Evolutionary conservation across 352 stramenopile genomes (phyloP).

Genomic region (Globisporangium carolinianum): DNA sequence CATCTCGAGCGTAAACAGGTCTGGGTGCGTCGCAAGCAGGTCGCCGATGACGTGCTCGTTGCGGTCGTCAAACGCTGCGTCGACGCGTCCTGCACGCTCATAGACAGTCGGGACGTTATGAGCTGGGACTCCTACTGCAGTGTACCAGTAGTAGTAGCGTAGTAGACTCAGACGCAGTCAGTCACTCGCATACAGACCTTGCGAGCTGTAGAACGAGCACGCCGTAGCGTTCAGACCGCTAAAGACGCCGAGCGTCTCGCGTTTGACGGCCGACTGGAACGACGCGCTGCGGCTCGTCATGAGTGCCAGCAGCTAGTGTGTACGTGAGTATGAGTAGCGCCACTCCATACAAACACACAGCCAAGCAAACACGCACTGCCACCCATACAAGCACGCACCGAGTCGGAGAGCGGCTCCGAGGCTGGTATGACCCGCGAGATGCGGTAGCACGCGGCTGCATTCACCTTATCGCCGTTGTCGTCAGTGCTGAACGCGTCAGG

Average conservation of each 20-base stretch:
- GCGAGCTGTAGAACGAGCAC: conserved; percentile 68
- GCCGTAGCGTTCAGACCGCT: conserved; percentile 49
- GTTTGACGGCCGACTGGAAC: conserved; percentile 8
- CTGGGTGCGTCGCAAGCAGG: conserved; percentile 22
- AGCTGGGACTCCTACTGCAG: not conserved
- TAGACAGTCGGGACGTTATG: not conserved
- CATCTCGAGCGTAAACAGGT: conserved; percentile 56
- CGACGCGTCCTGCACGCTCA: conserved; percentile 22
- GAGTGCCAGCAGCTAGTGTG: too few species aligned
- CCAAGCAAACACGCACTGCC: too few species aligned
- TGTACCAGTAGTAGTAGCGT: too few species aligned
- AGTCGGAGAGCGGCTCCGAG: conserved; percentile 19
- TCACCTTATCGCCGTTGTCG: not conserved
- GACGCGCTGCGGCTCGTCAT: conserved; percentile 7
- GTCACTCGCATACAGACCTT: conserved; percentile 23
- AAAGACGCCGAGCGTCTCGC: conserved; percentile 17
- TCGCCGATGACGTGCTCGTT: conserved; percentile 40
- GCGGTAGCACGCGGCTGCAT: conserved; percentile 19
- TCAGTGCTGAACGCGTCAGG: conserved; percentile 45
- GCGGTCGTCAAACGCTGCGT: conserved; percentile 50
- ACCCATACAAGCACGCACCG: conserved; percentile 10
- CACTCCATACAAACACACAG: too few species aligned
- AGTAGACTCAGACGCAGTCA: too few species aligned
- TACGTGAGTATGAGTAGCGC: too few species aligned
- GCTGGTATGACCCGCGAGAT: conserved; percentile 31